Evolutionary conservation across 495 filamentous ascomycete species (phyloP), one percentile per base, ranked within the genome.

Genomic region (Penicillium canescens): DNA sequence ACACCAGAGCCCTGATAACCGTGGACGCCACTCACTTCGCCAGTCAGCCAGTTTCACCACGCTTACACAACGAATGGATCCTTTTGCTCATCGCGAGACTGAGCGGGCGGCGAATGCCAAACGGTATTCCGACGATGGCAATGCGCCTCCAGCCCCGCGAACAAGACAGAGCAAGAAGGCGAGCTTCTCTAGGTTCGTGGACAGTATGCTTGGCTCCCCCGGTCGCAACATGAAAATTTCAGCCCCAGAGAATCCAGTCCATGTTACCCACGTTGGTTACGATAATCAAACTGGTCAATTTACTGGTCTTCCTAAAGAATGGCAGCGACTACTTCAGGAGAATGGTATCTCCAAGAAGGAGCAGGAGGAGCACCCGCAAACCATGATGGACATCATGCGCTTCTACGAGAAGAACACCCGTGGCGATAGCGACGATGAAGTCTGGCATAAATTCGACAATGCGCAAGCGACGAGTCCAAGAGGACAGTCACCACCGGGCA

Each of bases 231-330:
- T 94, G 33, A 87, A 95, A 63, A 98, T 98, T 55, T 98, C 94
- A 6, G 87, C 90, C 8, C 94, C 94, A 38, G 92, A 96, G 70
- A 97, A 98, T 66, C 95, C 95, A 10, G 91, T 98, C 24, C 94
- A 98, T 68, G 88, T 98, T 48, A 98, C 95, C 39, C 94, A 98
- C 66, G 94, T 98, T 49, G 92, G 95, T 44, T 96, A 96, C 68
- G 92, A 98, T 70, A 96, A 95, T 73, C 82, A 91, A 59, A 98
- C 94, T 3, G 94, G 94, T 50, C 90, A 97, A 70, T 98, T 96
- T 69, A 98, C 94, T 34, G 94, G 94, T 55, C 77, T 98, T 33
- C 94, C 94, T 2, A 96, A 95, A 69, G 94, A 98, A 79, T 98
- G 94, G 94, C 94, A 98, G 72, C 85, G 89, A 37, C 81, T 96